These are phyloP conservation scores for Niebla homalea DNA, from an alignment of 495 filamentous ascomycete species.

Conservation along the genomic window DNA sequence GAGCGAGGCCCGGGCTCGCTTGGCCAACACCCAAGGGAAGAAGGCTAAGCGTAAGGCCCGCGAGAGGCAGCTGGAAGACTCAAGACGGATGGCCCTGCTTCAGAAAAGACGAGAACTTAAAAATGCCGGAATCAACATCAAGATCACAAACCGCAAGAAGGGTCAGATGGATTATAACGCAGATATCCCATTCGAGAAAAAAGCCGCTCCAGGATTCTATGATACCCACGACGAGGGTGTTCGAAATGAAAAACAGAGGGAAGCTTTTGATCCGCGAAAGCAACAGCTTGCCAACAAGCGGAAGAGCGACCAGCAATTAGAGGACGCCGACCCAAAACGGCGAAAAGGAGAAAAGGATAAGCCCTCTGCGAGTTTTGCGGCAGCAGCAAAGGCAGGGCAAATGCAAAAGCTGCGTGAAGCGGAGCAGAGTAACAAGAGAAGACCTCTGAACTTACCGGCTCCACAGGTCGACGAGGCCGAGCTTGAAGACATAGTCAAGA, in stretches of 20 bases:
- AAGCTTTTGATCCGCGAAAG: constrained; percentile 85
- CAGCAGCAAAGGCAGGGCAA: constrained; percentile 87
- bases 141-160: constrained; percentile 80
- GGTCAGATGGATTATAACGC: constrained; percentile 99
- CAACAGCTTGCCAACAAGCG: constrained; percentile 92
- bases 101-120: constrained; percentile 96
- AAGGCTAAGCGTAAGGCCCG: constrained; percentile 97
- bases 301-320: constrained; percentile 75
- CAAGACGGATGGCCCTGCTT: constrained; percentile 70
- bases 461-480: constrained; percentile 89
- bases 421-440: constrained; percentile 87
- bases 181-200: constrained; percentile 95
- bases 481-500: constrained; percentile 95
- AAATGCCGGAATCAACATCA: constrained; percentile 96
- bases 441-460: constrained; percentile 62
- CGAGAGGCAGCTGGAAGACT: constrained; percentile 91
- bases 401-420: constrained; percentile 94
- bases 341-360: constrained; percentile 74
- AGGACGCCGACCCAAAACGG: constrained; percentile 65
- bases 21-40: constrained; percentile 97
- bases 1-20: constrained; percentile 86
- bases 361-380: constrained; percentile 61
- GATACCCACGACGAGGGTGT: constrained; percentile 72
- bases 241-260: constrained; percentile 75
- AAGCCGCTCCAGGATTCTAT: constrained; percentile 78